Evolutionary conservation across 305 asterid genomes (phyloP), one percentile per base, ranked within the genome.

Genomic region (Petunia hybrid): DNA sequence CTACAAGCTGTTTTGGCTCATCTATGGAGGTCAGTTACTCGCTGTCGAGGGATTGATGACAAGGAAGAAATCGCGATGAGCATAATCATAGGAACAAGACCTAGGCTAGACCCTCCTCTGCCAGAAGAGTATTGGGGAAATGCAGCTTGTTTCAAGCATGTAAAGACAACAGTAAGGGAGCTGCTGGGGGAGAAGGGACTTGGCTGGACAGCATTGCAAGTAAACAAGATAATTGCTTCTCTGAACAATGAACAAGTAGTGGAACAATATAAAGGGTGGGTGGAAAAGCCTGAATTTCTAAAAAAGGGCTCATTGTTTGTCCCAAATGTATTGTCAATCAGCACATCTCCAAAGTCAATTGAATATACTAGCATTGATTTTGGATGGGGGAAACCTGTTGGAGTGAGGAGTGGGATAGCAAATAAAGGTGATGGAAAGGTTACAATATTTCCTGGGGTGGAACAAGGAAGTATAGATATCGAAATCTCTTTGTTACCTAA

Each of bases 321-420:
- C 10, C 60, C 9, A 45, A 4, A 41, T 61, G 3, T 35, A 0
- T 65, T 81, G 51, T 1, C 45, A 8, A 45, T 86, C 0, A 38
- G 79, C 8, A 85, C 91, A 31, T 89, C 89, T 31, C 92, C 91
- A 2, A 53, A 91, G 85, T 81, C 76, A 66, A 36, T 85, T 40
- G 85, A 86, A 42, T 89, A 91, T n/a, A n/a, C n/a, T 12, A 91
- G 86, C 0, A 81, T 22, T 8, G 94, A 90, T 16, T 90, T 89
- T 6, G 88, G 95, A 13, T 89, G 92, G 90, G 92, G 95, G 16
- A 87, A 86, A 68, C 89, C 92, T 1, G 57, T 87, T 1, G 91
- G 85, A 0, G 89, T 81, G 38, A 81, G 91, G 63, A 85, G 91
- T 43, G 92, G 94, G 0, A 9, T 1, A 1, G 87, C 16, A 1